Evolutionary conservation across 345 rosid species (phyloP).

Genomic region (Boechera stricta): DNA sequence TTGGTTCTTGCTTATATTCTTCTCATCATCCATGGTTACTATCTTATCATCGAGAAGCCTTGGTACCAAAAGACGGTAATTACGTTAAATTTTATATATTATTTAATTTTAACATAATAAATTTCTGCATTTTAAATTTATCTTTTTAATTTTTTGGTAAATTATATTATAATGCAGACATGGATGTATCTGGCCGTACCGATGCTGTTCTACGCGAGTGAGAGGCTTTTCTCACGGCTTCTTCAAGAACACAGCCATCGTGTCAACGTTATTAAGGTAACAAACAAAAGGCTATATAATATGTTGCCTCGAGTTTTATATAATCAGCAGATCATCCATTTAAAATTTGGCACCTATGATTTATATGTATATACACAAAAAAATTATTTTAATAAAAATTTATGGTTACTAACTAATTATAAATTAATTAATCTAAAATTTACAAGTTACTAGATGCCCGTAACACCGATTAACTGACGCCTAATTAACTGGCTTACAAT

Average conservation of each 20-base stretch:
- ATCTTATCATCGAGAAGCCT: conserved; percentile 66
- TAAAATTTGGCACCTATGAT: neutral
- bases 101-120: neutral
- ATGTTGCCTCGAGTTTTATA: neutral
- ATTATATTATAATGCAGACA: conserved; percentile 57
- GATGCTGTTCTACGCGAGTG: conserved; percentile 61
- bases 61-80: conserved; percentile 81
- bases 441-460: neutral
- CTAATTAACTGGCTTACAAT: neutral
- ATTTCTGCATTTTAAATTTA: neutral
- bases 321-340: neutral
- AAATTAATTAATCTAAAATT: neutral
- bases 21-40: conserved; percentile 74
- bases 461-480: neutral
- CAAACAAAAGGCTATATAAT: neutral
- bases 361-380: neutral
- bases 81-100: neutral
- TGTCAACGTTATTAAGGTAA: conserved; percentile 80
- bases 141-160: neutral
- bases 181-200: conserved; percentile 84
- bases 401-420: neutral
- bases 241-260: conserved; percentile 61
- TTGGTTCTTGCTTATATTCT: conserved; percentile 69
- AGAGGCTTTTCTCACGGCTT: conserved; percentile 59
- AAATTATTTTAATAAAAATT: neutral